These are phyloP conservation scores for Phytophthora pini DNA, from an alignment of 352 stramenopile genomes.

Conservation along the genomic window DNA sequence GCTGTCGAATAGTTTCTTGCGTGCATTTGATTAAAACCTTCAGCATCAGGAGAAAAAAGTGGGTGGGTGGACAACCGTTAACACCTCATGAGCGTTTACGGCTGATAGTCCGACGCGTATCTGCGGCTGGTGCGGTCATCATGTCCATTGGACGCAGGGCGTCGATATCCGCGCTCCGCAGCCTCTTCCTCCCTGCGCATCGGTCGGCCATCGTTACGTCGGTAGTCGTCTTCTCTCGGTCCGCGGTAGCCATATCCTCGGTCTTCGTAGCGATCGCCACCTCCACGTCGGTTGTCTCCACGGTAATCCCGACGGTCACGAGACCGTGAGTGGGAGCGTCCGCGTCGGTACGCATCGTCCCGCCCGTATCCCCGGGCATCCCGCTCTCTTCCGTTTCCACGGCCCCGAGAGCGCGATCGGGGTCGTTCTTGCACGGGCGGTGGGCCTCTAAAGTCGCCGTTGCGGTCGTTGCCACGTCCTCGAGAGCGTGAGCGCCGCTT, in stretches of 20 bases:
- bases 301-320: constrained; percentile 38
- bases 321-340: constrained; percentile 28
- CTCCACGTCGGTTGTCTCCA: constrained; percentile 25
- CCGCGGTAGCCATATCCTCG: constrained; percentile 38
- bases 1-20: not conserved
- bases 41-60: constrained; percentile 14
- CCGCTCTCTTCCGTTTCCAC: constrained; percentile 24
- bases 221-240: constrained; percentile 29
- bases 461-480: constrained; percentile 20
- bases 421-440: constrained; percentile 24
- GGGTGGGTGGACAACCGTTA: constrained; percentile 1
- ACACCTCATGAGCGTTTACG: constrained; percentile 26
- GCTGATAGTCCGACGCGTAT: constrained; percentile 56
- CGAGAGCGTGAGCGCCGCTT: constrained; percentile 35
- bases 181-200: constrained; percentile 39
- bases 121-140: constrained; percentile 63
- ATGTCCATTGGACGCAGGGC: constrained; percentile 46
- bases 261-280: constrained; percentile 42
- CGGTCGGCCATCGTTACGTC: constrained; percentile 23
- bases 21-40: constrained; percentile 12
- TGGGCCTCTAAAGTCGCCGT: constrained; percentile 19
- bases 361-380: constrained; percentile 17
- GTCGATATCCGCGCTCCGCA: constrained; percentile 47
- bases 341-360: constrained; percentile 29
- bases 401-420: constrained; percentile 36